Evolutionary conservation across 768 basidiomycete species (phyloP).

Genomic region (Suillus alpinus): DNA sequence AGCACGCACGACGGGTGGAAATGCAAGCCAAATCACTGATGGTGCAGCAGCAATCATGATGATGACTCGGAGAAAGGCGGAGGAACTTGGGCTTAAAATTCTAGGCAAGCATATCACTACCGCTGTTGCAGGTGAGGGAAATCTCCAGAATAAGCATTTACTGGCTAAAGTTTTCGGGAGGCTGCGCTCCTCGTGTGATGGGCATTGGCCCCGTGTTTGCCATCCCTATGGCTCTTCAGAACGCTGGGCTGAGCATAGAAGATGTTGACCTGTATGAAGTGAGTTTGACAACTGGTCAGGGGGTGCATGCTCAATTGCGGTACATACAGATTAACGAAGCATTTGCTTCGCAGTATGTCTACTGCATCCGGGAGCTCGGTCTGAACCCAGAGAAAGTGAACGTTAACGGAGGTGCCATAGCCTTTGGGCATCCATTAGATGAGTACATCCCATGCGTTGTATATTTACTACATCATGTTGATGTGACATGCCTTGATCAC

Average conservation of each 20-base stretch:
- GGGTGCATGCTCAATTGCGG: conserved; percentile 1
- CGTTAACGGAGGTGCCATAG: conserved; percentile 90
- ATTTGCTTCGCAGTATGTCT: conserved; percentile 81
- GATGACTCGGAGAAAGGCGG: conserved; percentile 79
- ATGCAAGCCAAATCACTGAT: conserved; percentile 83
- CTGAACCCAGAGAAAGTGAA: conserved; percentile 71
- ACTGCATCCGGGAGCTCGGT: conserved; percentile 63
- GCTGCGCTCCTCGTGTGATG: conserved; percentile 81
- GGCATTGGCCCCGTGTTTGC: conserved; percentile 83
- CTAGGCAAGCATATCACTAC: conserved; percentile 81
- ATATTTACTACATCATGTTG: neutral
- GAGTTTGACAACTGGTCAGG: conserved; percentile 5
- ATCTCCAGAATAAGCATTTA: neutral
- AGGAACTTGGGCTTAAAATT: conserved; percentile 67
- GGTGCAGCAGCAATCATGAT: conserved; percentile 79
- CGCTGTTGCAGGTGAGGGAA: conserved; percentile 53
- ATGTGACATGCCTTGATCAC: conserved; percentile 34
- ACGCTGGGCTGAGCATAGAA: conserved; percentile 57
- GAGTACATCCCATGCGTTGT: conserved; percentile 31
- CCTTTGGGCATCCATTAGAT: conserved; percentile 82
- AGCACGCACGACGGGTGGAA: conserved; percentile 74
- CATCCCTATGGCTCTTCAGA: conserved; percentile 73
- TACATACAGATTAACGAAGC: conserved; percentile 81
- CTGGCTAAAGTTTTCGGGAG: conserved; percentile 26
- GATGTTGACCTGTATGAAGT: conserved; percentile 85